Percentiles rank a stretch among this genome's conserved stretches.
These are phyloP conservation scores for Telfairia occidentalis DNA, from an alignment of 331 rosid species.

Conservation along the genomic window DNA sequence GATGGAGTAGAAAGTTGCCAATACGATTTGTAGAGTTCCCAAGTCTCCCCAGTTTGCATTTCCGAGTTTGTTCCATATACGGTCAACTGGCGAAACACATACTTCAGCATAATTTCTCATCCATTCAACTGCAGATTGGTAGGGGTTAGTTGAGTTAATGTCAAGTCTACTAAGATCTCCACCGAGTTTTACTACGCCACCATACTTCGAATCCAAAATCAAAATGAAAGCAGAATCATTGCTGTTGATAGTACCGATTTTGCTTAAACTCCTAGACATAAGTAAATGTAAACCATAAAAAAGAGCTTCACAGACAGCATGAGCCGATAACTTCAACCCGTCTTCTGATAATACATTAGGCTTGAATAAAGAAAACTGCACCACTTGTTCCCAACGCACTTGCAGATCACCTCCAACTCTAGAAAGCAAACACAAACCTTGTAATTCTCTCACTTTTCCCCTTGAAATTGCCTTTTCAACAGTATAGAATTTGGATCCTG, in stretches of 20 bases:
- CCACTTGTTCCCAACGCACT: conserved; percentile 14
- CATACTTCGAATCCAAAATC: conserved; percentile 14
- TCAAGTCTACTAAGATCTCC: conserved; percentile 14
- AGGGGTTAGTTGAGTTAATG: background rate
- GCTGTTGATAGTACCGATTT: background rate
- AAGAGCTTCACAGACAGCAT: conserved; percentile 9
- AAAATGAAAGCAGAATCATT: conserved; percentile 3
- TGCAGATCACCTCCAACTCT: conserved; percentile 12
- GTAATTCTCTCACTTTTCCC: conserved; percentile 13
- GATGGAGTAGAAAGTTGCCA: conserved; percentile 13
- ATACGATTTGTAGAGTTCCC: conserved; percentile 10
- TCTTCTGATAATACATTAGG: background rate
- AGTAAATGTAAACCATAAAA: conserved; percentile 14
- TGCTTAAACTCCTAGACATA: conserved; percentile 10
- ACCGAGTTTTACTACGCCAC: conserved; percentile 5
- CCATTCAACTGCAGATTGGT: conserved; percentile 10
- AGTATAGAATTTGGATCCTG: conserved; percentile 13
- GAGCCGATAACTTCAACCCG: background rate
- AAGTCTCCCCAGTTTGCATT: conserved; percentile 17
- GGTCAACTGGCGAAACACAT: conserved; percentile 8
- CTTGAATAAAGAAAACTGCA: conserved; percentile 7
- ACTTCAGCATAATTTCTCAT: conserved; percentile 8
- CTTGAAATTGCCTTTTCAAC: conserved; percentile 14
- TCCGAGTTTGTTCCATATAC: conserved; percentile 18
- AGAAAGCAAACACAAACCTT: conserved; percentile 11